Evolutionary conservation across 257 asterid species (phyloP).

Genomic region (Thymus mandschuricus): DNA sequence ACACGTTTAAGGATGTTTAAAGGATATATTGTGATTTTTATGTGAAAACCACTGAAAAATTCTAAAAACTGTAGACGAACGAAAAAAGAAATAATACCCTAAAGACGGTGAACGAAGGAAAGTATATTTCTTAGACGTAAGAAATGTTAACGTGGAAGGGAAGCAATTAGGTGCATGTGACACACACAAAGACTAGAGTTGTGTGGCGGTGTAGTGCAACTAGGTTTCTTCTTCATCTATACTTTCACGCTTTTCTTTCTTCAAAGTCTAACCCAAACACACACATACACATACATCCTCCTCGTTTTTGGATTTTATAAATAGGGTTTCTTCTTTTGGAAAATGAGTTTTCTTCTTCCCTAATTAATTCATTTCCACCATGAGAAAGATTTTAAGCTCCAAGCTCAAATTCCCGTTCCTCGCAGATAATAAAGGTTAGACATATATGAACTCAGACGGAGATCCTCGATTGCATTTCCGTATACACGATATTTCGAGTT

Average conservation of each 20-base stretch:
- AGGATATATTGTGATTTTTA: no score
- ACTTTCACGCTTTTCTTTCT: constrained; percentile 15
- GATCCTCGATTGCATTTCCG: no score
- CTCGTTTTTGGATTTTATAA: constrained; percentile 2
- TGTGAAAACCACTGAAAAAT: no score
- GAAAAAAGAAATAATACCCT: no score
- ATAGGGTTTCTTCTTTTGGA: constrained; percentile 6
- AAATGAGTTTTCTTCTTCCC: constrained; percentile 20
- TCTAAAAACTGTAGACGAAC: no score
- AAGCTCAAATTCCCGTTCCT: constrained; percentile 37
- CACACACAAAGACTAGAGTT: background rate
- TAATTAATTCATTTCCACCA: background rate
- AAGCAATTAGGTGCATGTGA: background rate
- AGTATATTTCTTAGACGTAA: constrained; percentile 30
- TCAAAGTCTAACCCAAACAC: background rate
- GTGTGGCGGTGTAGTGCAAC: constrained; percentile 32
- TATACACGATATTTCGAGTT: no score
- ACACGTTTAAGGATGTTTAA: no score
- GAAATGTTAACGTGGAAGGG: constrained; percentile 43
- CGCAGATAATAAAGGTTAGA: constrained; percentile 42
- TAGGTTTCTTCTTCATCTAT: constrained; percentile 21
- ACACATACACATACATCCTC: no score
- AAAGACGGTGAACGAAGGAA: no score
- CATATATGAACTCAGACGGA: no score
- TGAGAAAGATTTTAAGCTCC: constrained; percentile 34